A percentile compares a stretch with the other conserved stretches of the same genome.
These are phyloP conservation scores for Pestalotiopsis sp. DNA, from an alignment of 2,329 filamentous ascomycete species.

Conservation along the genomic window DNA sequence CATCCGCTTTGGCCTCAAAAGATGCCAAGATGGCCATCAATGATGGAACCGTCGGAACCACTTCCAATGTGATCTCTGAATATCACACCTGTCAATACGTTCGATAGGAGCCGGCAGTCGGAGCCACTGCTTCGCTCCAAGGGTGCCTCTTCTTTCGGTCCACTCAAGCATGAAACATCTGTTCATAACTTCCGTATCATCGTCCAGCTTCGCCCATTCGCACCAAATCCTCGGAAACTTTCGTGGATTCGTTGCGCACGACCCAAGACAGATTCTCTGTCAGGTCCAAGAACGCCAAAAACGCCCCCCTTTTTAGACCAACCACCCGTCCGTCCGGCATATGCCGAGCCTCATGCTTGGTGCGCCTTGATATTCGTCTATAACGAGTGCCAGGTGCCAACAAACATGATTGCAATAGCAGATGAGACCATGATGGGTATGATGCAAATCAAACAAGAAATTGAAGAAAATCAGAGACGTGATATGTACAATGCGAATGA, in stretches of 20 bases:
- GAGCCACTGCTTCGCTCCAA: not conserved
- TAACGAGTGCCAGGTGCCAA: conserved; percentile 22
- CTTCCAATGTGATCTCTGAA: not conserved
- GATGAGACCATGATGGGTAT: conserved; percentile 32
- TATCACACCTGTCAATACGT: not conserved
- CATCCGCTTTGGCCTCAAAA: not conserved
- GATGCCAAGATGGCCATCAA: not conserved
- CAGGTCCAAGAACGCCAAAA: conserved; percentile 10
- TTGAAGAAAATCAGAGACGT: conserved; percentile 28
- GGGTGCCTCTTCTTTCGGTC: not conserved
- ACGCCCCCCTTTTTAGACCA: conserved; percentile 13
- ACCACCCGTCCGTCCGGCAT: conserved; percentile 9
- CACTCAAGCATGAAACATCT: not conserved
- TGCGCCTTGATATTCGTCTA: conserved; percentile 23
- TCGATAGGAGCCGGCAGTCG: not conserved
- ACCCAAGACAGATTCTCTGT: not conserved
- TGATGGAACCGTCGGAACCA: not conserved
- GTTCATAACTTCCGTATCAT: conserved; percentile 1
- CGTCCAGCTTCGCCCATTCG: not conserved
- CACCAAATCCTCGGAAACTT: not conserved
- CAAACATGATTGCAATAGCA: conserved; percentile 17
- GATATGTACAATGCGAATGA: conserved; percentile 32
- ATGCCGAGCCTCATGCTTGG: conserved; percentile 26
- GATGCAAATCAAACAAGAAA: conserved; percentile 31
- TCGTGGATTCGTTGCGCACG: too few relatives aligned